Percentiles rank a stretch among this genome's conserved stretches.
Conservation (phyloP, 2,329 filamentous ascomycete genomes). For the Dichotomopilus funicola region DNA sequence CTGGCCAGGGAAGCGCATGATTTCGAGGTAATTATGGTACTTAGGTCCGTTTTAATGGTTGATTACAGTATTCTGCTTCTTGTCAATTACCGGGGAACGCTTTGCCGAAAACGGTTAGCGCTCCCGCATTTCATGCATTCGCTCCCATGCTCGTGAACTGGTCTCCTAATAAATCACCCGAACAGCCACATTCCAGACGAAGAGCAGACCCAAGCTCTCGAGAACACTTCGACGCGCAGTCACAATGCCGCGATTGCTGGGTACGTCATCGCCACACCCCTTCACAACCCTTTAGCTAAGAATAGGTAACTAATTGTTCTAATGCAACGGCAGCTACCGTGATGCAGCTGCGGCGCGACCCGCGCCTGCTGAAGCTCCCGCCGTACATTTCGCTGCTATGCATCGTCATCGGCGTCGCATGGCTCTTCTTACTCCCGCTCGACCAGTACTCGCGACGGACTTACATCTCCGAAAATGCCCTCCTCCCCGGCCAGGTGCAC, state of each 20-base stretch:
- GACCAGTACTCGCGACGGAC: constrained; percentile 86
- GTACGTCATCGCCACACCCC: constrained; percentile 32
- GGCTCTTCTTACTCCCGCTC: constrained; percentile 84
- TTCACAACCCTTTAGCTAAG: not conserved
- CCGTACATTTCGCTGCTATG: constrained; percentile 82
- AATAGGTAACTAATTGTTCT: not conserved
- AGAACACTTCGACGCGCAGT: constrained; percentile 3
- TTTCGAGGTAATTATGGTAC: too few relatives aligned
- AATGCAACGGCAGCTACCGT: constrained; percentile 44
- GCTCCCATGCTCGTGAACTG: not conserved
- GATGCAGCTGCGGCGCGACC: constrained; percentile 69
- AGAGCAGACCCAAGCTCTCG: not conserved
- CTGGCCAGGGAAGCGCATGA: too few relatives aligned
- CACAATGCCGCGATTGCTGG: constrained; percentile 48
- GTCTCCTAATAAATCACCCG: not conserved
- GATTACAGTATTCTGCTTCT: not conserved
- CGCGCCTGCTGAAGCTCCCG: constrained; percentile 73
- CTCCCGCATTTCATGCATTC: constrained; percentile 15
- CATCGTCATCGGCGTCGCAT: constrained; percentile 76
- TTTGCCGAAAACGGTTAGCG: constrained; percentile 11
- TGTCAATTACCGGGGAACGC: not conserved
- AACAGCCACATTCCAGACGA: too few relatives aligned
- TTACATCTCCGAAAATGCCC: constrained; percentile 95
- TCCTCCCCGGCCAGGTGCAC: constrained; percentile 92
- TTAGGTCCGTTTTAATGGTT: not conserved